Evolutionary conservation across 2,329 filamentous ascomycete species (phyloP).

Genomic region (Huntiella bhutanensis): DNA sequence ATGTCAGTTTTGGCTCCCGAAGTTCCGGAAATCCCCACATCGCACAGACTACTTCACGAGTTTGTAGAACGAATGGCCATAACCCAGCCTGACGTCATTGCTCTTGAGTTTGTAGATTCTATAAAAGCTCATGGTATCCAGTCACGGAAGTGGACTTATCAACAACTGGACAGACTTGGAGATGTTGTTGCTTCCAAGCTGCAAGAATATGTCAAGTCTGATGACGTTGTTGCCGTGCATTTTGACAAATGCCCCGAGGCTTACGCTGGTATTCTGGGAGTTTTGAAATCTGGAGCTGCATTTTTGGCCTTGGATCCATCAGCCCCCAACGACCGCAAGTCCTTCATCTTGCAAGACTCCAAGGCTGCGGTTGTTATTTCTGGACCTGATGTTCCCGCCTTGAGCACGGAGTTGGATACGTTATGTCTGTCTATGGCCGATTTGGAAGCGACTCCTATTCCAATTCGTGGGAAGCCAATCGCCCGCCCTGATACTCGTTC

Average conservation of each 20-base stretch:
- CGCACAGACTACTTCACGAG: slow-evolving; percentile 49
- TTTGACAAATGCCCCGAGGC: slow-evolving; percentile 77
- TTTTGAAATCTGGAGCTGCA: slow-evolving; percentile 63
- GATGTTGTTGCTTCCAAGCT: slow-evolving; percentile 56
- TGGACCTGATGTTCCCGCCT: slow-evolving; percentile 16
- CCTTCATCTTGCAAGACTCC: slow-evolving; percentile 63
- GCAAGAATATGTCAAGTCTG: slow-evolving; percentile 27
- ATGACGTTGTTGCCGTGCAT: slow-evolving; percentile 52
- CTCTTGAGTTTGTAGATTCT: slow-evolving; percentile 55
- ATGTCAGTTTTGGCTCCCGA: slow-evolving; percentile 50
- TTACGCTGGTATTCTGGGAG: slow-evolving; percentile 63
- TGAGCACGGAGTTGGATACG: slow-evolving; percentile 14
- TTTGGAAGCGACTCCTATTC: slow-evolving; percentile 14
- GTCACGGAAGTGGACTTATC: slow-evolving; percentile 45
- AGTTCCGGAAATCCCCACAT: slow-evolving; percentile 34
- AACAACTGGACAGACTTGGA: slow-evolving; percentile 48
- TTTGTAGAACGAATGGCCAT: slow-evolving; percentile 51
- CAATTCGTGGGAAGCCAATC: background rate
- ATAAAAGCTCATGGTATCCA: slow-evolving; percentile 23
- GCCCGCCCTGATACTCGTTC: slow-evolving; percentile 35
- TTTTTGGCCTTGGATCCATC: slow-evolving; percentile 65
- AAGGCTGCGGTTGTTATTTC: slow-evolving; percentile 43
- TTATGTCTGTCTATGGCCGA: slow-evolving; percentile 18
- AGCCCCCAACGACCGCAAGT: slow-evolving; percentile 52
- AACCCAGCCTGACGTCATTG: slow-evolving; percentile 37